These are phyloP conservation scores for Fusarium chlamydosporum DNA, from an alignment of 2,329 filamentous ascomycete genomes.

Conservation along the genomic window DNA sequence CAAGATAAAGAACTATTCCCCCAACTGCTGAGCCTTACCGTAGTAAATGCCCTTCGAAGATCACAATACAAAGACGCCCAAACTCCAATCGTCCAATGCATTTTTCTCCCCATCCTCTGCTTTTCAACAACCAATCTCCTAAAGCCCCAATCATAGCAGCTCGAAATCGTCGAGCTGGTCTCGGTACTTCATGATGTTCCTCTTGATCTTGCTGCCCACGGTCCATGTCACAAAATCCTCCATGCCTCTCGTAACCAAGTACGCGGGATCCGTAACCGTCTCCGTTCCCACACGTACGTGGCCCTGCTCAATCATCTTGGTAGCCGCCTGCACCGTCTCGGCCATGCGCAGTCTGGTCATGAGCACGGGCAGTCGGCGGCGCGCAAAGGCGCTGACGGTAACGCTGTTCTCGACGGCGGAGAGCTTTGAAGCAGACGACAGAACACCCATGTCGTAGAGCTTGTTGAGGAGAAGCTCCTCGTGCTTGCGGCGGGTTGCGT, in stretches of 20 bases:
- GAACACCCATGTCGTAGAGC: constrained; percentile 90
- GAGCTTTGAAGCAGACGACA: constrained; percentile 81
- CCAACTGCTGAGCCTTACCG: constrained; percentile 8
- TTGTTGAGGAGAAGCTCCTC: constrained; percentile 92
- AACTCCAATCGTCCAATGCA: constrained; percentile 43
- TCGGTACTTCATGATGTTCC: constrained; percentile 93
- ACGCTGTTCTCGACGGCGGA: constrained; percentile 89
- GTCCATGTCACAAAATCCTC: constrained; percentile 99
- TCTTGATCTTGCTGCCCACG: constrained; percentile 96
- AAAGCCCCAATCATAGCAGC: constrained; percentile 70
- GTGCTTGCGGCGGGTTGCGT: constrained; percentile 82
- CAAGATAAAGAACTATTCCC: constrained; percentile 1
- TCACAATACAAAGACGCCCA: constrained; percentile 34
- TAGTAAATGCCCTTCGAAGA: constrained; percentile 10
- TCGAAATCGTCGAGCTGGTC: constrained; percentile 98
- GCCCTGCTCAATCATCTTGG: constrained; percentile 92
- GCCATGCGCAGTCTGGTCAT: constrained; percentile 95
- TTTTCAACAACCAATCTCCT: neutral
- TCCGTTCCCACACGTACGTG: constrained; percentile 94
- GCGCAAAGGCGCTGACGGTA: constrained; percentile 89
- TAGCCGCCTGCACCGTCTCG: constrained; percentile 86
- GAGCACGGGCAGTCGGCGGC: constrained; percentile 86
- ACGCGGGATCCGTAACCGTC: constrained; percentile 90
- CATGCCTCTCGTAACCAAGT: constrained; percentile 87
- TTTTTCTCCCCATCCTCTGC: neutral